Conservation (phyloP, 805 yeast species). For the Kurtzmaniella cleridarum region DNA sequence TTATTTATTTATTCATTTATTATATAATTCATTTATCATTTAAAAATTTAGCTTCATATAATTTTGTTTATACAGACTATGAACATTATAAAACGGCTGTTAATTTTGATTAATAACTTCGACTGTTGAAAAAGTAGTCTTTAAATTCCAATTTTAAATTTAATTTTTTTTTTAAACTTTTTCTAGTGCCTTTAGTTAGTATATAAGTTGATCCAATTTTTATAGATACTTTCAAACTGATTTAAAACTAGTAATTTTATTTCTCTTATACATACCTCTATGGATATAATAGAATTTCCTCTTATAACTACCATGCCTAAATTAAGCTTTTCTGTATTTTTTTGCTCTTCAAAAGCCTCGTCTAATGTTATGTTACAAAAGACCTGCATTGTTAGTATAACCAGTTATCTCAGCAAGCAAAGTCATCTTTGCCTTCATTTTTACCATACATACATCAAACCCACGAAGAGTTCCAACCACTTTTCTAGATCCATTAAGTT, state of each 20-base stretch:
- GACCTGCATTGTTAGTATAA: conserved; percentile 30
- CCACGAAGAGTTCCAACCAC: conserved; percentile 82
- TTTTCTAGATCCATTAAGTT: conserved; percentile 72
- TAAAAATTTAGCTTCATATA: no score
- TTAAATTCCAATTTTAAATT: no score
- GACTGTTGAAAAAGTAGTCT: no score
- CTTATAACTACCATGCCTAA: conserved; percentile 69
- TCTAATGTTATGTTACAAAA: conserved; percentile 68
- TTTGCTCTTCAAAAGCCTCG: conserved; percentile 59
- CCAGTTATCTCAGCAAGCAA: background rate
- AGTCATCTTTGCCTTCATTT: background rate
- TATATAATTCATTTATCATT: no score
- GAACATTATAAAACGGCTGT: no score
- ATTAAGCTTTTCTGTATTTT: conserved; percentile 44
- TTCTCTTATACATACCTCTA: conserved; percentile 48
- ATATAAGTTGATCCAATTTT: no score
- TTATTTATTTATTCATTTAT: no score
- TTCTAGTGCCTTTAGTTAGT: conserved; percentile 25
- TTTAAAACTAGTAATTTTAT: conserved; percentile 1
- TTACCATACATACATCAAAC: conserved; percentile 51
- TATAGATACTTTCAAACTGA: no score
- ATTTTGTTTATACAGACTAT: no score
- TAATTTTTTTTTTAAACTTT: conserved; percentile 21
- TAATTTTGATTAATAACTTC: no score
- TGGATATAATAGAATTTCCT: conserved; percentile 71